These are phyloP conservation scores for Fusarium coicis DNA, from an alignment of 2,329 filamentous ascomycete species.

Conservation along the genomic window DNA sequence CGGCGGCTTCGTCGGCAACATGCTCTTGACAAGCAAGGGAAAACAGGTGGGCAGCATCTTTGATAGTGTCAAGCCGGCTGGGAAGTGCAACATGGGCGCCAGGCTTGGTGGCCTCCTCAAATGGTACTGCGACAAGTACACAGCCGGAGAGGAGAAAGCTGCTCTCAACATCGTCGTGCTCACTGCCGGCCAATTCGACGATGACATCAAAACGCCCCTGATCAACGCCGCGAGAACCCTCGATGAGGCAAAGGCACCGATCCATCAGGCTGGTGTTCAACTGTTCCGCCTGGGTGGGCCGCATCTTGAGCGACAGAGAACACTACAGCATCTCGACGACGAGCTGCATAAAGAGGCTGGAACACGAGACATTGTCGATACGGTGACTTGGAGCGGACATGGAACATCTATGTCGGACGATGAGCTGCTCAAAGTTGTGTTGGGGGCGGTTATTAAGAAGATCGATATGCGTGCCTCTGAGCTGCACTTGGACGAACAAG, in stretches of 20 bases:
- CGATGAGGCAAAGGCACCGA: conserved; percentile 17
- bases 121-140: conserved; percentile 22
- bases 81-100: conserved; percentile 20
- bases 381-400: conserved; percentile 22
- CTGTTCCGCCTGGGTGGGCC: conserved; percentile 6
- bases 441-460: conserved; percentile 18
- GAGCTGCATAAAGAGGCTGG: conserved; percentile 19
- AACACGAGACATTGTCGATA: conserved; percentile 16
- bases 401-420: conserved; percentile 16
- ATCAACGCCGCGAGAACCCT: conserved; percentile 15
- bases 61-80: conserved; percentile 11
- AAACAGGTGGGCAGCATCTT: conserved; percentile 14
- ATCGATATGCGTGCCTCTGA: conserved; percentile 18
- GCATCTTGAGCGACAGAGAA: conserved; percentile 10
- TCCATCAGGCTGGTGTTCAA: conserved; percentile 17
- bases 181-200: conserved; percentile 15
- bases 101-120: conserved; percentile 13
- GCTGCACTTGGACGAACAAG: conserved; percentile 12
- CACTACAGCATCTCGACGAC: conserved; percentile 12
- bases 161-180: conserved; percentile 14
- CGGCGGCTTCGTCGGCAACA: conserved; percentile 7
- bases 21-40: conserved; percentile 19
- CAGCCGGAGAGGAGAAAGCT: conserved; percentile 10
- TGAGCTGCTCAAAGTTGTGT: conserved; percentile 12
- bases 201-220: conserved; percentile 13